These are phyloP conservation scores for Tricholoma saponaceum DNA, from an alignment of 768 basidiomycete genomes.

Conservation along the genomic window DNA sequence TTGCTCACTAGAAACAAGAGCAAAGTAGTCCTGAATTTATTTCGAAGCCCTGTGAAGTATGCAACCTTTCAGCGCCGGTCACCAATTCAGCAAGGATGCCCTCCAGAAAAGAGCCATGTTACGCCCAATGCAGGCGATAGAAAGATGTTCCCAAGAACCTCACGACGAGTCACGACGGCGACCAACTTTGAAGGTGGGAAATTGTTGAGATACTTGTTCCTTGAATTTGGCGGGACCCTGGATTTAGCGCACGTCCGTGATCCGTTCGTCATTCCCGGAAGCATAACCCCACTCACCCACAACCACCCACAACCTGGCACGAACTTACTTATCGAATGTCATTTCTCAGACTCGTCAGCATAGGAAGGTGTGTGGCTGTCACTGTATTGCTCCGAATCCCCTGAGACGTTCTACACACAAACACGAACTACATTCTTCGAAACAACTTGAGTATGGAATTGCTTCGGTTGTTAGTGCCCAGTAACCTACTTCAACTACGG, in stretches of 20 bases:
- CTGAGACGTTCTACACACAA: not conserved
- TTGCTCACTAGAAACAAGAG: not conserved
- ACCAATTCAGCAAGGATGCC: not conserved
- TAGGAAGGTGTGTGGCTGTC: not conserved
- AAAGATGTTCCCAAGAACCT: not conserved
- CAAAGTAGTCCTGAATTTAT: not conserved
- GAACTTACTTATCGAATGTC: not conserved
- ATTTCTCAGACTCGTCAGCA: not conserved
- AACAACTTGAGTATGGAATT: not conserved
- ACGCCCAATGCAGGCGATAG: not conserved
- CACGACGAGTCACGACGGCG: not conserved
- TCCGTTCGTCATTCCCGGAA: not conserved
- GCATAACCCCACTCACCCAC: not conserved
- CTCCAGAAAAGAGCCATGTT: not conserved
- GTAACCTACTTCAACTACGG: not conserved
- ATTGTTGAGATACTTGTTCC: not conserved
- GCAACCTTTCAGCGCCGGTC: not conserved
- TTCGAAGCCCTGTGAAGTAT: not conserved
- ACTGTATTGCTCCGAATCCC: not conserved
- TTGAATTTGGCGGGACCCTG: constrained; percentile 2
- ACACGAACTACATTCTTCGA: not conserved
- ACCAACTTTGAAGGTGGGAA: constrained; percentile 3
- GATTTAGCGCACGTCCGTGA: not conserved
- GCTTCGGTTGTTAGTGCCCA: not conserved
- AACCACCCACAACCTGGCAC: not conserved